Evolutionary conservation across 2,329 filamentous ascomycete genomes (phyloP), one percentile per base, ranked within the genome.

Genomic region (Periconia sp.): DNA sequence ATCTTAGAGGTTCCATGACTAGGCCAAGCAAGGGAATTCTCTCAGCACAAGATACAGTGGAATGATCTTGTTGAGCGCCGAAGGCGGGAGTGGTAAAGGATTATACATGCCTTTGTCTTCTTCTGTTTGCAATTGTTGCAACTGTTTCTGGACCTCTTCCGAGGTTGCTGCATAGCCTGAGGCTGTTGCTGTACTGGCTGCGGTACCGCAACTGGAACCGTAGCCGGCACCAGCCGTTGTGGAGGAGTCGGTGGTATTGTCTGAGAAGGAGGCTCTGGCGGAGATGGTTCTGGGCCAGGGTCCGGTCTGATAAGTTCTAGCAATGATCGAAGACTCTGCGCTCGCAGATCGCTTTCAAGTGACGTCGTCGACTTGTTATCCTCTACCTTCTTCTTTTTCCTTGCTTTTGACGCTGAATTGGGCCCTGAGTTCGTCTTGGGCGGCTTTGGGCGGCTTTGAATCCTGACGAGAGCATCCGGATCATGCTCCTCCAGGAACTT

Each of bases 111-210:
- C 55, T 65, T 69, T 5, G 65, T 68, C 48, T 68, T 68, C 50
- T 69, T 70, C 4, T 53, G 44, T 46, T 68, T 68, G 48, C 66
- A 70, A 3, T 64, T 43, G 43, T 70, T 62, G 37, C 66, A 70
- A 34, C 64, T 67, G 22, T 61, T 65, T 28, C 65, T 54, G 5
- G 63, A 53, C 16, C 62, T 52, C 43, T 50, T 56, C 17, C 59
- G 48, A 12, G 43, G 15, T 17, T 30, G 37, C 19, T 33, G 47
- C 17, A 34, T 11, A 17, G 30, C 11, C 21, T 49, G 48, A 13
- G 31, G 33, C 26, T 49, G 40, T 11, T 41, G 48, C 12, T 32
- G 24, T 17, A 29, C 45, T 39, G 47, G 40, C 12, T 21, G 24
- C 4, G 32, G 30, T n/a, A n/a, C 13, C 48, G 39, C 28, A 43